Evolutionary conservation across 345 rosid species (phyloP).

Genomic region (Schrenkiella parvula): DNA sequence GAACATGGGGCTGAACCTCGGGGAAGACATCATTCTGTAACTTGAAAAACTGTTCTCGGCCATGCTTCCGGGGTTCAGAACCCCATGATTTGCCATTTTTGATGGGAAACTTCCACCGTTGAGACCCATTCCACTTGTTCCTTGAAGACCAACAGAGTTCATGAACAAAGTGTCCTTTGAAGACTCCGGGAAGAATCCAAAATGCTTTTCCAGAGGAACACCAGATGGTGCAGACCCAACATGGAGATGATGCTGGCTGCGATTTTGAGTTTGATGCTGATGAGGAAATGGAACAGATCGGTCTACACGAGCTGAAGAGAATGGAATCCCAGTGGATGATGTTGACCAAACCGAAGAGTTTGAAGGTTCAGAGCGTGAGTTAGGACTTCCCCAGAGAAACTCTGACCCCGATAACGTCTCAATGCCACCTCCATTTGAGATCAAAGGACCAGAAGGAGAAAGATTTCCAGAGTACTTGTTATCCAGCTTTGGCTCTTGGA

Average conservation of each 20-base stretch:
- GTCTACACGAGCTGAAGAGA: conserved; percentile 48
- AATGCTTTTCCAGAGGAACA: conserved; percentile 69
- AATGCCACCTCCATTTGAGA: conserved; percentile 47
- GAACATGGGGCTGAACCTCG: conserved; percentile 60
- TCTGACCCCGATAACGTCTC: conserved; percentile 74
- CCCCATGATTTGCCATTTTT: conserved; percentile 45
- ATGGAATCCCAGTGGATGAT: conserved; percentile 54
- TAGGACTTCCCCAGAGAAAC: conserved; percentile 93
- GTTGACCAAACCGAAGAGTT: conserved; percentile 66
- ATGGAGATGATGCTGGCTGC: conserved; percentile 51
- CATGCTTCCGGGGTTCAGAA: conserved; percentile 46
- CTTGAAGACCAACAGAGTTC: conserved; percentile 51
- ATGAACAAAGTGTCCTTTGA: conserved; percentile 59
- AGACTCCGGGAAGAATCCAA: conserved; percentile 73
- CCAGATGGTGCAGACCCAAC: conserved; percentile 95
- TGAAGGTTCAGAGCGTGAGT: conserved; percentile 48
- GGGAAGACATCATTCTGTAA: conserved; percentile 74
- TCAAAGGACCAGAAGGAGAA: conserved; percentile 49
- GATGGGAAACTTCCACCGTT: conserved; percentile 32
- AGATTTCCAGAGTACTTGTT: conserved; percentile 37
- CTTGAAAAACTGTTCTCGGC: conserved; percentile 50
- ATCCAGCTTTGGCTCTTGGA: conserved; percentile 53
- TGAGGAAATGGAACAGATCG: conserved; percentile 45
- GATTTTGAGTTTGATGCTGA: conserved; percentile 46
- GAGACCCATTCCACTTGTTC: conserved; percentile 36